Evolutionary conservation across 2,329 filamentous ascomycete species (phyloP).

Genomic region (Tolypocladium endophyticum): DNA sequence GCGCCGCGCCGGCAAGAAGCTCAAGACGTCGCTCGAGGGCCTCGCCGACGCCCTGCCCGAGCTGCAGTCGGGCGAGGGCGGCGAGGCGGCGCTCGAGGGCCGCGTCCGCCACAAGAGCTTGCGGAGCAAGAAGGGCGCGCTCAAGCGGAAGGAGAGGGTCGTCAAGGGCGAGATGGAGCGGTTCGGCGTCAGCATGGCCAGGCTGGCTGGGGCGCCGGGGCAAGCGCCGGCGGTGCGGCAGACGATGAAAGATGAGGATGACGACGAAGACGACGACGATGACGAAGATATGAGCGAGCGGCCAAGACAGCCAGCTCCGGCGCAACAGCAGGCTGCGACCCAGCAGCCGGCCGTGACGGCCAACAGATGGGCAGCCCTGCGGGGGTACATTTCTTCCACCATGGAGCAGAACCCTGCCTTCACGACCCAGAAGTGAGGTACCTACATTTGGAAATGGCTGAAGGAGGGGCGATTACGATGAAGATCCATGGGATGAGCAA

Average conservation of each 20-base stretch:
- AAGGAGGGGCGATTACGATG: neutral
- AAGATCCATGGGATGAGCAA: neutral
- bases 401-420: constrained; percentile 86
- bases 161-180: constrained; percentile 73
- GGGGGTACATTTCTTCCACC: constrained; percentile 73
- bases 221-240: constrained; percentile 5
- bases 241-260: constrained; percentile 6
- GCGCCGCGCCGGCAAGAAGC: constrained; percentile 62
- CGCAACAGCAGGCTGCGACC: constrained; percentile 4
- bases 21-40: constrained; percentile 62
- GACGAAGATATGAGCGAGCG: constrained; percentile 1
- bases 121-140: constrained; percentile 63
- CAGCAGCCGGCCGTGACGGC: constrained; percentile 28
- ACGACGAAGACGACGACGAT: constrained; percentile 7
- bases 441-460: neutral
- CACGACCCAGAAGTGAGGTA: constrained; percentile 12
- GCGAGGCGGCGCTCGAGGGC: constrained; percentile 33
- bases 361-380: constrained; percentile 68
- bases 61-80: constrained; percentile 33
- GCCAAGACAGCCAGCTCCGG: constrained; percentile 2
- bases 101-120: constrained; percentile 67
- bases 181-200: constrained; percentile 74
- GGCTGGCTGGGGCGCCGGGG: constrained; percentile 41
- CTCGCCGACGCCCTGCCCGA: constrained; percentile 74
- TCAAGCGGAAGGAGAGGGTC: constrained; percentile 73